phyloP scores from a whole-genome alignment of 805 yeast genomes.

The Kazachstania africana region DNA sequence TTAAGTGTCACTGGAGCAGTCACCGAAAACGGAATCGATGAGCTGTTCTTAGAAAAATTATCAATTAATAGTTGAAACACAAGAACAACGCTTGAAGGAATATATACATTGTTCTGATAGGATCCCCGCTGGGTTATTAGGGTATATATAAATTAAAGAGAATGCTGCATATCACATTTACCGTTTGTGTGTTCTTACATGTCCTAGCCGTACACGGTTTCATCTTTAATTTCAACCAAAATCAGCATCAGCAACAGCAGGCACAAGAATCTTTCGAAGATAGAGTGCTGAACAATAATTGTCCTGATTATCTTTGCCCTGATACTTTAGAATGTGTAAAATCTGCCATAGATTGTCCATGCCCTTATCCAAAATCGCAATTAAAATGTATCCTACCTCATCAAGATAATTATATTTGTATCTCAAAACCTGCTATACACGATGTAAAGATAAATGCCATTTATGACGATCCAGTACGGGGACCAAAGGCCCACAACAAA shows the following conservation, averaged over 20 bases:
- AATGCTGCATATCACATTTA: too few species aligned
- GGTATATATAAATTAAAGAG: too few species aligned
- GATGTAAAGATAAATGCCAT: slow-evolving; percentile 27
- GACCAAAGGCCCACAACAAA: slow-evolving; percentile 34
- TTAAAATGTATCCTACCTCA: slow-evolving; percentile 68
- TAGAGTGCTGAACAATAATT: slow-evolving; percentile 30
- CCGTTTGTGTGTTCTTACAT: too few species aligned
- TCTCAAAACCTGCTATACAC: slow-evolving; percentile 61
- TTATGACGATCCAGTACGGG: slow-evolving; percentile 35
- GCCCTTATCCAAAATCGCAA: slow-evolving; percentile 81
- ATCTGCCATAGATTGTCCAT: slow-evolving; percentile 65
- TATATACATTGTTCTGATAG: too few species aligned
- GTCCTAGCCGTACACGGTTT: too few species aligned
- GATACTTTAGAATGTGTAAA: slow-evolving; percentile 74
- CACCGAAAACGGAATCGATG: too few species aligned
- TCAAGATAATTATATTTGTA: slow-evolving; percentile 56
- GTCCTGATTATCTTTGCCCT: slow-evolving; percentile 66
- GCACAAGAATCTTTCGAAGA: slow-evolving; percentile 28
- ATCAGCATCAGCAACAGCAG: slow-evolving; percentile 28
- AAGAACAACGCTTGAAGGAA: too few species aligned
- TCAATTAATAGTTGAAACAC: too few species aligned
- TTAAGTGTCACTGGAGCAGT: too few species aligned
- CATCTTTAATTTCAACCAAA: slow-evolving; percentile 31
- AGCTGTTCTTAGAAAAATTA: too few species aligned
- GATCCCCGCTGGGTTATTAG: too few species aligned